phyloP scores from a whole-genome alignment of 139 green algal species.

The Medakamo hakoo region DNA sequence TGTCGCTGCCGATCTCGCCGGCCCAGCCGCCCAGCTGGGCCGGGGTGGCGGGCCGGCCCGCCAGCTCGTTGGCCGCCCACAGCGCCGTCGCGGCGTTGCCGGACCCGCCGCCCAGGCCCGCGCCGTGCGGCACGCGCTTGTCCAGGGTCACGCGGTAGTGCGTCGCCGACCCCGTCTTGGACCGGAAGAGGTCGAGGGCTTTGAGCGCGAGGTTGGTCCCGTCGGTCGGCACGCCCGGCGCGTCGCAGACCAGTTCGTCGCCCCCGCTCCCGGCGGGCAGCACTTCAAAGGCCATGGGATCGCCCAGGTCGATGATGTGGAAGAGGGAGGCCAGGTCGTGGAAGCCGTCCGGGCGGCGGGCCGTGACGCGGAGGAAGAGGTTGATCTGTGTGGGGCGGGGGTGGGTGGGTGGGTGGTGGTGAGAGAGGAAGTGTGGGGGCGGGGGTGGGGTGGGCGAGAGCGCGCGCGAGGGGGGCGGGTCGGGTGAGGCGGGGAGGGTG shows the following conservation, averaged over 20 bases:
- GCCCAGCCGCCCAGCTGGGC: slow-evolving; percentile 68
- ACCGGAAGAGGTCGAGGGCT: slow-evolving; percentile 70
- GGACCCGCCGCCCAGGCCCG: slow-evolving; percentile 84
- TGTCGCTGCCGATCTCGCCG: slow-evolving; percentile 92
- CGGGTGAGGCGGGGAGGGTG: neutral
- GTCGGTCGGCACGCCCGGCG: slow-evolving; percentile 75
- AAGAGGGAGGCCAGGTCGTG: slow-evolving; percentile 96
- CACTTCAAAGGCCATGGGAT: slow-evolving; percentile 63
- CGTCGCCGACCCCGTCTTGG: slow-evolving; percentile 49
- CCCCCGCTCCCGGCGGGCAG: slow-evolving; percentile 17
- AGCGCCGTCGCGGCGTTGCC: slow-evolving; percentile 92
- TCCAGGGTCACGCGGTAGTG: slow-evolving; percentile 30
- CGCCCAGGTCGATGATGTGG: slow-evolving; percentile 90
- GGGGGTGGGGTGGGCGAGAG: neutral
- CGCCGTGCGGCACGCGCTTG: slow-evolving; percentile 87
- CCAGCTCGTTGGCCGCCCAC: slow-evolving; percentile 88
- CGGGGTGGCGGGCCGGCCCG: slow-evolving; percentile 49
- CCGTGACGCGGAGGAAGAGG: slow-evolving; percentile 80
- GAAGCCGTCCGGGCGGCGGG: slow-evolving; percentile 79
- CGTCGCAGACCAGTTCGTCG: slow-evolving; percentile 66
- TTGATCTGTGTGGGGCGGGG: slow-evolving; percentile 88
- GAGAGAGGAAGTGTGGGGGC: neutral
- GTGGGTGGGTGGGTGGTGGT: neutral
- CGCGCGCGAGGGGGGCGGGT: neutral
- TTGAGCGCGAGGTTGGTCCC: slow-evolving; percentile 87